These are phyloP conservation scores for Boletus tomentosulus DNA, from an alignment of 768 basidiomycete species.

Conservation along the genomic window DNA sequence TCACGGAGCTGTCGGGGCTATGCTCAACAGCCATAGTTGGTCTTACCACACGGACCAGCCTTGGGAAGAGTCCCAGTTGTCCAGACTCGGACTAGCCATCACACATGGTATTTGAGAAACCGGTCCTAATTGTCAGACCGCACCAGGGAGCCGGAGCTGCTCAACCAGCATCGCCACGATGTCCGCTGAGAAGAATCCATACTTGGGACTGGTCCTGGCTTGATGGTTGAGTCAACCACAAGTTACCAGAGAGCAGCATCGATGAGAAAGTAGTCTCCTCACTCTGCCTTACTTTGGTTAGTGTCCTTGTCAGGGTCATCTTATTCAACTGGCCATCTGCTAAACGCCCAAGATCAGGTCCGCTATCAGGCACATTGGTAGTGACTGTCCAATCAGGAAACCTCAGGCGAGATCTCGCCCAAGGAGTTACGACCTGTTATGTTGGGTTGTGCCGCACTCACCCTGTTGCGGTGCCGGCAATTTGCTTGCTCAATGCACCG, in stretches of 20 bases:
- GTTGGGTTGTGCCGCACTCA: conserved; percentile 28
- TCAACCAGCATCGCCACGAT: conserved; percentile 25
- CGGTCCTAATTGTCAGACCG: conserved; percentile 18
- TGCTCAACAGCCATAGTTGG: conserved; percentile 21
- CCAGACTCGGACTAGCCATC: conserved; percentile 9
- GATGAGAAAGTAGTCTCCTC: conserved; percentile 17
- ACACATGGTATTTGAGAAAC: conserved; percentile 8
- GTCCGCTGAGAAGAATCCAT: conserved; percentile 14
- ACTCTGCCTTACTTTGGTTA: conserved; percentile 33
- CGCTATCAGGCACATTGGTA: conserved; percentile 29
- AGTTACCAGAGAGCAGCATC: conserved; percentile 6
- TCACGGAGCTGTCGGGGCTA: conserved; percentile 24
- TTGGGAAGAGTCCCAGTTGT: conserved; percentile 1
- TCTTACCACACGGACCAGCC: conserved; percentile 8
- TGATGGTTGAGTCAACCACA: conserved; percentile 18
- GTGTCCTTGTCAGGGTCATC: conserved; percentile 25
- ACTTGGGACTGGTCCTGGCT: conserved; percentile 15
- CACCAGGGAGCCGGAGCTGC: conserved; percentile 9
- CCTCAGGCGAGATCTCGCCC: conserved; percentile 27
- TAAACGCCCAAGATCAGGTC: conserved; percentile 27
- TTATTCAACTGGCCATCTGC: conserved; percentile 11
- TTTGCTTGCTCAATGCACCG: conserved; percentile 21
- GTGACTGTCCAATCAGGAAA: conserved; percentile 23
- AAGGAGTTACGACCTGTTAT: conserved; percentile 26
- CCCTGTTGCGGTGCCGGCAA: conserved; percentile 33